Percentiles rank a stretch among this genome's conserved stretches.
Evolutionary conservation across 2,329 filamentous ascomycete genomes (phyloP).

Genomic region (Penicillium decumbens): DNA sequence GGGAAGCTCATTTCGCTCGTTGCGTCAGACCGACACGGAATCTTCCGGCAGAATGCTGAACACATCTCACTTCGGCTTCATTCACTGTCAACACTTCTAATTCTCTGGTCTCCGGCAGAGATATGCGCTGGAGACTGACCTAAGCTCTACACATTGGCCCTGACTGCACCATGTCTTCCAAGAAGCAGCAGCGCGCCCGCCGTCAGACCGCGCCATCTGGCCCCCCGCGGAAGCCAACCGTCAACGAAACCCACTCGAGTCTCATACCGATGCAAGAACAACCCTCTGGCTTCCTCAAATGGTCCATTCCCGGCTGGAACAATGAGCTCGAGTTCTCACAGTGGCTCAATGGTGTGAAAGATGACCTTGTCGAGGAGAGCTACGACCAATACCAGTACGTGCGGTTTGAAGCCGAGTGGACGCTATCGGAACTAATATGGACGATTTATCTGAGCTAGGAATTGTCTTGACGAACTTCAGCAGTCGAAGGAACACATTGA

Average conservation of each 20-base stretch:
- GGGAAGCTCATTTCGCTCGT: slow-evolving; percentile 17
- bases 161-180: slow-evolving; percentile 23
- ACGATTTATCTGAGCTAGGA: slow-evolving; percentile 41
- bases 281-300: slow-evolving; percentile 1
- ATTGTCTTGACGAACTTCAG: slow-evolving; percentile 75
- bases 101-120: slow-evolving; percentile 2
- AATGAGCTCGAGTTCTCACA: slow-evolving; percentile 56
- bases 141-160: neutral
- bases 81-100: neutral
- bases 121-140: slow-evolving; percentile 5
- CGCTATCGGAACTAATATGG: slow-evolving; percentile 8
- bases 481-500: slow-evolving; percentile 79
- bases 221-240: slow-evolving; percentile 27
- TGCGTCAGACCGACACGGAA: slow-evolving; percentile 31
- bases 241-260: slow-evolving; percentile 16
- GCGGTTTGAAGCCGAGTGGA: slow-evolving; percentile 6
- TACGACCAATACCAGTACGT: slow-evolving; percentile 78
- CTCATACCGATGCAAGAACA: slow-evolving; percentile 16
- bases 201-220: slow-evolving; percentile 38
- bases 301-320: slow-evolving; percentile 23
- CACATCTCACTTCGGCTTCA: slow-evolving; percentile 15
- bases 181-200: slow-evolving; percentile 33
- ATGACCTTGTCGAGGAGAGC: slow-evolving; percentile 70
- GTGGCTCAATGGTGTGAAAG: slow-evolving; percentile 58
- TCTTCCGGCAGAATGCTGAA: slow-evolving; percentile 34